phyloP scores from a whole-genome alignment of 2,329 filamentous ascomycete species.

The Pestalotiopsis fici region DNA sequence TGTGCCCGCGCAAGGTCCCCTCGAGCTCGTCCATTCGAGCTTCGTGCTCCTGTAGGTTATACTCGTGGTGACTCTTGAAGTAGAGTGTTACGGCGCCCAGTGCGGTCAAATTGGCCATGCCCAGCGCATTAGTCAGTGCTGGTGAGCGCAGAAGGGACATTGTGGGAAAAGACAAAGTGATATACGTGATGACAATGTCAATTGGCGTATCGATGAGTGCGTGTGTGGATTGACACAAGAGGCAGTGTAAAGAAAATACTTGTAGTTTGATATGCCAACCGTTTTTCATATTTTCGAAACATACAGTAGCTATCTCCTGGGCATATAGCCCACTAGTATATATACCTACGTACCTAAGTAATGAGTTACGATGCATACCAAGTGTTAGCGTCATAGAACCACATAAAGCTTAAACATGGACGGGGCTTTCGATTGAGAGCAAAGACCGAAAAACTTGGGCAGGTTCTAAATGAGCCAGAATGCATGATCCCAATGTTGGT shows the following conservation, averaged over 20 bases:
- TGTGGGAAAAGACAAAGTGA: background rate
- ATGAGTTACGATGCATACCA: background rate
- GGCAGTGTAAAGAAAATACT: too few species aligned
- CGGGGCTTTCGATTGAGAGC: background rate
- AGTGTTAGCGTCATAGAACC: background rate
- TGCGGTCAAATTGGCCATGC: constrained; percentile 1
- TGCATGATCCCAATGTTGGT: too few species aligned
- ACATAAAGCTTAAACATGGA: background rate
- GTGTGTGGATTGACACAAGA: too few species aligned
- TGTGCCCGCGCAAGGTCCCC: constrained; percentile 2
- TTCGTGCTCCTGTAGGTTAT: constrained; percentile 5
- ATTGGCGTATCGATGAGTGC: too few species aligned
- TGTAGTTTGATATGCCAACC: too few species aligned
- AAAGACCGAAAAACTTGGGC: background rate
- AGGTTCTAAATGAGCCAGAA: background rate
- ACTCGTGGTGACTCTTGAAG: constrained; percentile 5
- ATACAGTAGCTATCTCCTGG: too few species aligned
- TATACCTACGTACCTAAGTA: background rate
- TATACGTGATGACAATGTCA: background rate
- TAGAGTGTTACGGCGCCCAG: background rate
- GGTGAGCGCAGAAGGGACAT: constrained; percentile 3
- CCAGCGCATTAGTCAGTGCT: background rate
- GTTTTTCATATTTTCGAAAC: too few species aligned
- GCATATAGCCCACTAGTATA: too few species aligned
- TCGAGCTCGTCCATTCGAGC: constrained; percentile 6